phyloP scores from a whole-genome alignment of 2,329 filamentous ascomycete genomes.

The Xylariaceae sp. region DNA sequence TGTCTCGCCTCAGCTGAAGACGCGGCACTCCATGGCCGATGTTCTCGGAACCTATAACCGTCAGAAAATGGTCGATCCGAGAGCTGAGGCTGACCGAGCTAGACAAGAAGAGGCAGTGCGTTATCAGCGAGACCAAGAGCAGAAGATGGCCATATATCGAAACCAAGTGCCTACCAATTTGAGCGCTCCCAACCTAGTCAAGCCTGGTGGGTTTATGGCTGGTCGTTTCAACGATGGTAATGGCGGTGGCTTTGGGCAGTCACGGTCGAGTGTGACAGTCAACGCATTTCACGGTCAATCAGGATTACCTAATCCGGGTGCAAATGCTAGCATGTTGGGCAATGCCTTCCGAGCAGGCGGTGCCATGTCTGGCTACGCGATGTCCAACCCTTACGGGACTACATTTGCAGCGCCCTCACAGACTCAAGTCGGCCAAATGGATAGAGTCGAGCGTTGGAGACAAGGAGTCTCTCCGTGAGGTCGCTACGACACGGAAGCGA shows the following conservation, averaged over 20 bases:
- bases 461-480: conserved; percentile 29
- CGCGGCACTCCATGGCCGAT: conserved; percentile 49
- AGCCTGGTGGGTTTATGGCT: conserved; percentile 45
- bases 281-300: conserved; percentile 10
- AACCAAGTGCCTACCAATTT: conserved; percentile 46
- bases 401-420: conserved; percentile 20
- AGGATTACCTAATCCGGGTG: conserved; percentile 13
- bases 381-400: conserved; percentile 19
- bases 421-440: conserved; percentile 28
- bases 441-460: conserved; percentile 32
- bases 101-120: conserved; percentile 40
- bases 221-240: conserved; percentile 53
- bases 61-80: conserved; percentile 36
- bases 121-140: conserved; percentile 40
- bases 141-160: conserved; percentile 46
- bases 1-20: conserved; percentile 43
- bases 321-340: conserved; percentile 20
- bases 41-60: conserved; percentile 43
- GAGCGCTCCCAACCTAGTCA: conserved; percentile 28
- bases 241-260: conserved; percentile 35
- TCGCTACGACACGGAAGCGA: too few relatives aligned
- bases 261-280: conserved; percentile 22
- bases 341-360: conserved; percentile 21
- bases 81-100: conserved; percentile 39
- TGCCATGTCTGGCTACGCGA: conserved; percentile 19